A percentile compares a stretch with the other conserved stretches of the same genome.
Evolutionary conservation across 2,329 filamentous ascomycete species (phyloP).

Genomic region (Lecanicillium sp.): DNA sequence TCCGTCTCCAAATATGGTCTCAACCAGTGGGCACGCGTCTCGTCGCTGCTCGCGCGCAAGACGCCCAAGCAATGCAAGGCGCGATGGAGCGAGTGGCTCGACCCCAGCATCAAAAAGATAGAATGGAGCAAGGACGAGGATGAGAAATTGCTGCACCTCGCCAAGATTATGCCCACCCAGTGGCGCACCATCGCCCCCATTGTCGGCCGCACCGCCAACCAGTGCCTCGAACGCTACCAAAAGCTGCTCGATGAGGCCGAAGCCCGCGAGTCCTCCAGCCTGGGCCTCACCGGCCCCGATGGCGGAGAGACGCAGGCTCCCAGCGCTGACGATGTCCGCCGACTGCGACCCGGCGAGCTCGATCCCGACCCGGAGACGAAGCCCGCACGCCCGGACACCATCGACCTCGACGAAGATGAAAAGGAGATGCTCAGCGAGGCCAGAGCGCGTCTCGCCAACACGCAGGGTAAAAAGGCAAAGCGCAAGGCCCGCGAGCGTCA

Average conservation of each 20-base stretch:
- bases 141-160: slow-evolving; percentile 91
- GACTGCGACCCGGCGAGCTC: slow-evolving; percentile 82
- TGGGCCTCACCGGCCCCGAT: slow-evolving; percentile 77
- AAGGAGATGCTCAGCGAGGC: slow-evolving; percentile 99
- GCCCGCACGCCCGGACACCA: slow-evolving; percentile 89
- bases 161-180: slow-evolving; percentile 98
- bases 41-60: slow-evolving; percentile 91
- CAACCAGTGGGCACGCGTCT: slow-evolving; percentile 97
- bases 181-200: slow-evolving; percentile 98
- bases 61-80: slow-evolving; percentile 99
- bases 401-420: slow-evolving; percentile 97
- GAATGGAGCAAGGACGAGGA: slow-evolving; percentile 99
- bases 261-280: slow-evolving; percentile 73
- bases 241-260: slow-evolving; percentile 95
- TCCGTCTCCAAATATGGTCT: slow-evolving; percentile 91
- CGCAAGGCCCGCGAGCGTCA: slow-evolving; percentile 92
- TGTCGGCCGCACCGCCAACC: slow-evolving; percentile 90
- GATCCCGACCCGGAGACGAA: slow-evolving; percentile 98
- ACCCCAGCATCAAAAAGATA: slow-evolving; percentile 95
- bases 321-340: slow-evolving; percentile 84
- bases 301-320: slow-evolving; percentile 83
- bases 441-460: slow-evolving; percentile 90
- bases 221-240: slow-evolving; percentile 95
- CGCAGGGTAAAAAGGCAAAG: slow-evolving; percentile 98
- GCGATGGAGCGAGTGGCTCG: slow-evolving; percentile 96